A percentile compares a stretch with the other conserved stretches of the same genome.
Evolutionary conservation across 2,329 filamentous ascomycete species (phyloP).

Genomic region (Fusarium pininemorale): DNA sequence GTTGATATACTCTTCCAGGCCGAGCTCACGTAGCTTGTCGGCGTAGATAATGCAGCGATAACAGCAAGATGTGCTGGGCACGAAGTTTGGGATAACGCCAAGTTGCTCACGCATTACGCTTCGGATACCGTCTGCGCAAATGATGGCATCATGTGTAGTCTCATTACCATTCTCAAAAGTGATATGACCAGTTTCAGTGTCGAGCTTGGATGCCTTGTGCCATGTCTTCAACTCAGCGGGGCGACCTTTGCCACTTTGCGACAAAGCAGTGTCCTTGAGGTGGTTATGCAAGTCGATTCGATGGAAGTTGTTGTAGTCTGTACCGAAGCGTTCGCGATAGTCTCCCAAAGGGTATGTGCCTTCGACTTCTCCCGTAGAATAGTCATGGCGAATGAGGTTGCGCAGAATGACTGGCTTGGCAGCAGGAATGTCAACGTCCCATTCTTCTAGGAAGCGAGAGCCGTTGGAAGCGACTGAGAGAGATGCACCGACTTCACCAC

Average conservation of each 20-base stretch:
- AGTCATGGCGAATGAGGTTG: conserved; percentile 19
- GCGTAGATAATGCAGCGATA: conserved; percentile 16
- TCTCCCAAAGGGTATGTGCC: conserved; percentile 15
- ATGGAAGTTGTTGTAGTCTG: conserved; percentile 19
- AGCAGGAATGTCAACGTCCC: conserved; percentile 52
- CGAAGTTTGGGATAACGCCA: neutral
- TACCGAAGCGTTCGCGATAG: conserved; percentile 8
- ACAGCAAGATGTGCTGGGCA: conserved; percentile 10
- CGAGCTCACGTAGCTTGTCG: neutral
- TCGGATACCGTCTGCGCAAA: conserved; percentile 11
- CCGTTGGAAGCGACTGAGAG: conserved; percentile 71
- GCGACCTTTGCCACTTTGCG: neutral
- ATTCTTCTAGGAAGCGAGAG: conserved; percentile 69
- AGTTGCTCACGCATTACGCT: conserved; percentile 12
- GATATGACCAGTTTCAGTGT: neutral
- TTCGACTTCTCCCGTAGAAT: neutral
- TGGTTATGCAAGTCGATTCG: conserved; percentile 12
- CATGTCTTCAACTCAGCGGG: conserved; percentile 2
- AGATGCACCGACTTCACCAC: conserved; percentile 69
- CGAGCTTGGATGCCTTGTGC: neutral
- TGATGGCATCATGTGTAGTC: conserved; percentile 7
- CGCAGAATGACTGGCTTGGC: conserved; percentile 4
- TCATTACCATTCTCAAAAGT: neutral
- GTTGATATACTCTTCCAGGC: conserved; percentile 6
- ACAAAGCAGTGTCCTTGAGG: conserved; percentile 2